phyloP scores from a whole-genome alignment of 202 grass and related monocot species.

The Schoenoplectus triqueter region DNA sequence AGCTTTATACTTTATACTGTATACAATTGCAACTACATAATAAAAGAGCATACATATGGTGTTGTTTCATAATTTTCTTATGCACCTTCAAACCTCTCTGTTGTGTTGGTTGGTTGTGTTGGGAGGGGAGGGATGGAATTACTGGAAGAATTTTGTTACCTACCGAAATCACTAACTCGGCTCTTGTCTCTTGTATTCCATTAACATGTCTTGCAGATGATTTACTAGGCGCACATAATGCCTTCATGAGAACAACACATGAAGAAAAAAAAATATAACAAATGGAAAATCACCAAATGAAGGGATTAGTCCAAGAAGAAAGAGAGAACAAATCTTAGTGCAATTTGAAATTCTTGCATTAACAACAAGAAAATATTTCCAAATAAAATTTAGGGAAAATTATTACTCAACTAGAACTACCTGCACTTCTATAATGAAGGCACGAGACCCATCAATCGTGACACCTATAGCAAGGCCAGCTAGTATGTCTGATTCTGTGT shows the following conservation, averaged over 20 bases:
- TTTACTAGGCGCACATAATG: conserved; percentile 66
- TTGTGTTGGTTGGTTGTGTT: not conserved
- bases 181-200: conserved; percentile 59
- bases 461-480: conserved; percentile 91
- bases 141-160: conserved; percentile 17
- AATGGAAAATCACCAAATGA: not conserved
- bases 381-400: not conserved
- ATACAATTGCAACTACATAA: conserved; percentile 3
- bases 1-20: not conserved
- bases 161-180: conserved; percentile 85
- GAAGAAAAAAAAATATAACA: conserved; percentile 23
- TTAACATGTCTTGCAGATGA: conserved; percentile 49
- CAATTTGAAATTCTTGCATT: not conserved
- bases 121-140: not conserved
- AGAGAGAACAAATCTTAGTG: not conserved
- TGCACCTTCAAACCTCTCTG: not conserved
- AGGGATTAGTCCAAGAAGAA: not conserved
- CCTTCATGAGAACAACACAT: conserved; percentile 57
- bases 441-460: conserved; percentile 79
- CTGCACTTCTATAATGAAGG: conserved; percentile 93
- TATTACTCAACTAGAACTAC: conserved; percentile 47
- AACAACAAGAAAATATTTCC: not conserved
- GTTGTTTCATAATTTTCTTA: not conserved
- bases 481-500: conserved; percentile 78
- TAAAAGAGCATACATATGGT: not conserved